Evolutionary conservation across 2,329 filamentous ascomycete species (phyloP).

Genomic region (Aspergillus bombycis): DNA sequence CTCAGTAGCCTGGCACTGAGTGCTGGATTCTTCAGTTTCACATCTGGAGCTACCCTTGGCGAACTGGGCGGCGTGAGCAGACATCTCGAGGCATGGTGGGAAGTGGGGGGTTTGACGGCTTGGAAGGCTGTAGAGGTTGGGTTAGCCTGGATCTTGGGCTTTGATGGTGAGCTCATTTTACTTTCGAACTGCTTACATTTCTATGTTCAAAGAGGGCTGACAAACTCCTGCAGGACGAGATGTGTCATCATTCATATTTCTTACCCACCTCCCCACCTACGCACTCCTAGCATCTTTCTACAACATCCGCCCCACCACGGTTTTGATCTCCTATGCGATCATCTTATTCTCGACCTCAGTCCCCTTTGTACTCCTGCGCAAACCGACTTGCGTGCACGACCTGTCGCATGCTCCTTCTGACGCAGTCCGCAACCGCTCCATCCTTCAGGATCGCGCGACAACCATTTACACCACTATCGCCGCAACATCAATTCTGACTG

Average conservation of each 20-base stretch:
- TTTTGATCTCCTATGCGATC: constrained; percentile 65
- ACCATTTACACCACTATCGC: constrained; percentile 68
- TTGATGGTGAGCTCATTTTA: constrained; percentile 56
- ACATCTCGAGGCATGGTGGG: constrained; percentile 62
- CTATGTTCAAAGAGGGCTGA: neutral
- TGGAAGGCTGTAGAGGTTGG: constrained; percentile 68
- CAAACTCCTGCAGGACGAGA: constrained; percentile 60
- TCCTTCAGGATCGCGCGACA: constrained; percentile 66
- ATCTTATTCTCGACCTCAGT: constrained; percentile 70
- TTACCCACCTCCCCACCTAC: constrained; percentile 75
- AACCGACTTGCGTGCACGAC: constrained; percentile 66
- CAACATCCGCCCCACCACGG: constrained; percentile 64
- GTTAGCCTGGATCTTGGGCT: constrained; percentile 72
- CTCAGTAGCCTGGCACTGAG: constrained; percentile 64
- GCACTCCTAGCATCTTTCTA: constrained; percentile 81
- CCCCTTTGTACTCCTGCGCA: constrained; percentile 75
- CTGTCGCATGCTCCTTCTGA: constrained; percentile 48
- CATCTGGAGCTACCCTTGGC: constrained; percentile 61
- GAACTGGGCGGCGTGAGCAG: constrained; percentile 71
- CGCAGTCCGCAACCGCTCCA: constrained; percentile 63
- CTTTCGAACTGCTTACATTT: neutral
- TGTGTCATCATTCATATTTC: constrained; percentile 64
- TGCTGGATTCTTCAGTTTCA: constrained; percentile 65
- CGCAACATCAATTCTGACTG: constrained; percentile 72
- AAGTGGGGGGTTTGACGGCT: constrained; percentile 59